Evolutionary conservation across 495 filamentous ascomycete species (phyloP).

Genomic region (Cairneyella variabilis): DNA sequence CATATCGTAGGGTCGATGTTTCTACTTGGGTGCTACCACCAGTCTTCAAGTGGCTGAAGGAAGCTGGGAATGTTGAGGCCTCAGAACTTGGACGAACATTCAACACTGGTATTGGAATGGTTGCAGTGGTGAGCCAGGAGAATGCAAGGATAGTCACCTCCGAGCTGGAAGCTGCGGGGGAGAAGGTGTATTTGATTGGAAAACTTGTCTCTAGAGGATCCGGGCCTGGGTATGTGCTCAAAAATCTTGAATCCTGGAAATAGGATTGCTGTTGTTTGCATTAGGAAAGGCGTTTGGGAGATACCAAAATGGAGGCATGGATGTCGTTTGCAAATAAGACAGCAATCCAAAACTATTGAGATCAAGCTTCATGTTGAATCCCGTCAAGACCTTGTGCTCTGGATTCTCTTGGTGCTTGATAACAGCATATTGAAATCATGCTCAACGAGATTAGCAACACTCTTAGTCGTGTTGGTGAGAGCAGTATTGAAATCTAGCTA

Average conservation of each 20-base stretch:
- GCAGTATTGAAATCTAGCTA: too few species aligned
- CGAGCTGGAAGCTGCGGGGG: conserved; percentile 60
- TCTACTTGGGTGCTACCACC: conserved; percentile 63
- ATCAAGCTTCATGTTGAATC: too few species aligned
- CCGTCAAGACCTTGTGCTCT: too few species aligned
- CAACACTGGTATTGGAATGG: conserved; percentile 93
- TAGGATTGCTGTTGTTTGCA: too few species aligned
- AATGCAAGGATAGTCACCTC: conserved; percentile 48
- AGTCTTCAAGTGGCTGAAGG: conserved; percentile 82
- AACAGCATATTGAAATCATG: too few species aligned
- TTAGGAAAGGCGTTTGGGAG: conserved; percentile 19
- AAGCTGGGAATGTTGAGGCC: conserved; percentile 65
- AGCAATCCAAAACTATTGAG: not conserved
- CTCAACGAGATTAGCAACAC: too few species aligned
- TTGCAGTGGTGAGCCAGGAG: conserved; percentile 65
- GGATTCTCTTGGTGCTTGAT: too few species aligned
- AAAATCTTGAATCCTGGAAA: conserved; percentile 68
- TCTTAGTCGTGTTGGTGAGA: too few species aligned
- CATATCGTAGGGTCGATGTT: conserved; percentile 68
- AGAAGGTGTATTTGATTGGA: conserved; percentile 76
- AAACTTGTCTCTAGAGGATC: conserved; percentile 51
- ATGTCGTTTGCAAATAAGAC: not conserved
- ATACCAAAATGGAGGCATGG: conserved; percentile 16
- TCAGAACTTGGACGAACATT: conserved; percentile 86
- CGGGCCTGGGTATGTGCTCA: conserved; percentile 64